A percentile compares a stretch with the other conserved stretches of the same genome.
Evolutionary conservation across 352 stramenopile genomes (phyloP).

Genomic region (Phytophthora pinifolia): DNA sequence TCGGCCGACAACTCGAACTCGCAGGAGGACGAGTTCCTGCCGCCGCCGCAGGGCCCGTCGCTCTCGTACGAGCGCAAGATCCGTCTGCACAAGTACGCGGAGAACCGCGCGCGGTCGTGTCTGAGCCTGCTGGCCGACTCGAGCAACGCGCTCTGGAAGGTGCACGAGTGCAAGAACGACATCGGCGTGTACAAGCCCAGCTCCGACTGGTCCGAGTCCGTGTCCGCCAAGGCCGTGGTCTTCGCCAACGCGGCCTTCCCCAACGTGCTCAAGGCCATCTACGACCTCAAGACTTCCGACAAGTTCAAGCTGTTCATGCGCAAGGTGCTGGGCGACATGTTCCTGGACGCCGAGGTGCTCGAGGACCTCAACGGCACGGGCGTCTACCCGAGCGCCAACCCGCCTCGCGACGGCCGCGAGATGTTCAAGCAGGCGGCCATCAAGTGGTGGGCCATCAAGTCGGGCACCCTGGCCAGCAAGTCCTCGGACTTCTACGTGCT

Average conservation of each 20-base stretch:
- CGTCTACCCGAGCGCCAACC: constrained; percentile 75
- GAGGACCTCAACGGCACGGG: constrained; percentile 82
- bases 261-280: constrained; percentile 83
- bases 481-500: constrained; percentile 87
- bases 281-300: constrained; percentile 81
- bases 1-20: constrained; percentile 64
- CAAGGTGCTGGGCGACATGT: constrained; percentile 79
- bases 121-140: constrained; percentile 68
- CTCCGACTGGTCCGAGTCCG: constrained; percentile 87
- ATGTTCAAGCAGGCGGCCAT: constrained; percentile 88
- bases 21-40: constrained; percentile 54
- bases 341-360: constrained; percentile 82
- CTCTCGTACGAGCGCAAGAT: constrained; percentile 87
- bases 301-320: constrained; percentile 87
- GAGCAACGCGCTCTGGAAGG: constrained; percentile 80
- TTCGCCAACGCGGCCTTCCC: constrained; percentile 76
- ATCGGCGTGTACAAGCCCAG: constrained; percentile 83
- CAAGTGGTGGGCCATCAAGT: constrained; percentile 91
- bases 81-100: constrained; percentile 80
- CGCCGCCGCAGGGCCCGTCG: constrained; percentile 63
- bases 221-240: constrained; percentile 81
- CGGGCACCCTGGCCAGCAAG: constrained; percentile 71
- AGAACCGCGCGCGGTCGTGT: constrained; percentile 82
- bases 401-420: constrained; percentile 60
- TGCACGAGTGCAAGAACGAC: constrained; percentile 80